These are phyloP conservation scores for Castanospermum australe DNA, from an alignment of 306 rosid species.

Conservation along the genomic window DNA sequence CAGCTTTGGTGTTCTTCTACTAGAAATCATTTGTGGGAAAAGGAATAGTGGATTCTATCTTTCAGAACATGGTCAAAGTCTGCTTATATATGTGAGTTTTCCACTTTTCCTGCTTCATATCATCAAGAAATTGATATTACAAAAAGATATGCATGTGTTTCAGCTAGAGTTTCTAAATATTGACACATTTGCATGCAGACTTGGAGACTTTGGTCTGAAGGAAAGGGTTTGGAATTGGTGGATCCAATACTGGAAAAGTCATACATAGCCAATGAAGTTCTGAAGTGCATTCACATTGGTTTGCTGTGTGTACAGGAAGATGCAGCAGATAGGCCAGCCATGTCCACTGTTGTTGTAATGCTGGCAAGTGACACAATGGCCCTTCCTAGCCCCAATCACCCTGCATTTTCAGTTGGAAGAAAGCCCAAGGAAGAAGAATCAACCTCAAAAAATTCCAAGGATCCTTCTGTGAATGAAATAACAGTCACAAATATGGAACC, in stretches of 20 bases:
- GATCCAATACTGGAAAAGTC: conserved; percentile 42
- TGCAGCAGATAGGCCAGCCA: conserved; percentile 51
- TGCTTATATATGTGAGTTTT: conserved; percentile 35
- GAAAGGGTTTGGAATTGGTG: conserved; percentile 37
- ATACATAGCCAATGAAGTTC: conserved; percentile 17
- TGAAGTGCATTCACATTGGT: conserved; percentile 47
- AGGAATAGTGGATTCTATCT: conserved; percentile 33
- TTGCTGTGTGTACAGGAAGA: conserved; percentile 62
- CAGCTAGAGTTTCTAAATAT: neutral
- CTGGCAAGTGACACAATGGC: conserved; percentile 35
- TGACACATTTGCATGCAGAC: conserved; percentile 35
- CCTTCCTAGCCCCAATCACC: conserved; percentile 50
- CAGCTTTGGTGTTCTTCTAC: conserved; percentile 42
- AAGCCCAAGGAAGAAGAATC: conserved; percentile 6
- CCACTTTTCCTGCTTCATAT: neutral
- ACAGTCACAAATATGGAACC: conserved; percentile 30
- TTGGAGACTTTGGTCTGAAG: conserved; percentile 58
- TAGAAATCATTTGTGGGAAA: conserved; percentile 46
- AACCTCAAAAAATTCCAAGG: conserved; percentile 22
- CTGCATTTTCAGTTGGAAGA: conserved; percentile 44
- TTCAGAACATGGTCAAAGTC: conserved; percentile 34
- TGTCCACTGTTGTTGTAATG: conserved; percentile 45
- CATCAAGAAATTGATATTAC: neutral
- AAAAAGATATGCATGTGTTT: neutral
- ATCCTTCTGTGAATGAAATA: conserved; percentile 28